A percentile compares a stretch with the other conserved stretches of the same genome.
phyloP scores from a whole-genome alignment of 306 rosid genomes.

The Leucaena leucocephala region DNA sequence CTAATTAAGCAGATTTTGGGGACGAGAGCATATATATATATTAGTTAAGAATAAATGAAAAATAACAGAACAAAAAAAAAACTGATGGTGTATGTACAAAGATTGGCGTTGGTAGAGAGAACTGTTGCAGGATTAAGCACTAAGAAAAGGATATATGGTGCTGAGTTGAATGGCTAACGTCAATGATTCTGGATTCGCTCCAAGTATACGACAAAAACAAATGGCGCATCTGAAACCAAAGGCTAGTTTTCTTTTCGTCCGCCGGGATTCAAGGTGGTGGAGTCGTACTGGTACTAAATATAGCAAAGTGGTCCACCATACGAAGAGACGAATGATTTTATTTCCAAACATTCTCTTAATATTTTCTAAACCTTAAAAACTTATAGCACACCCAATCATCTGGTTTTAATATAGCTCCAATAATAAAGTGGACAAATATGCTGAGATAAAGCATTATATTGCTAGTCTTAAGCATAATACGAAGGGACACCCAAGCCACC shows the following conservation, averaged over 20 bases:
- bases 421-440: background rate
- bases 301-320: slow-evolving; percentile 31
- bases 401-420: background rate
- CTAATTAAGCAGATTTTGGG: background rate
- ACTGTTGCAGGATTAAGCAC: background rate
- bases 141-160: slow-evolving; percentile 2
- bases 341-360: background rate
- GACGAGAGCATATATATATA: background rate
- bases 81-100: background rate
- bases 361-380: too few species aligned
- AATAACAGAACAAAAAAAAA: background rate
- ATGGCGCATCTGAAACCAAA: slow-evolving; percentile 34
- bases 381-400: background rate
- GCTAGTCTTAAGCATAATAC: too few species aligned
- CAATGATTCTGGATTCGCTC: slow-evolving; percentile 26
- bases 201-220: slow-evolving; percentile 27
- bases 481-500: too few species aligned
- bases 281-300: background rate
- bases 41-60: too few species aligned
- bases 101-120: background rate
- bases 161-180: slow-evolving; percentile 30
- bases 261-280: slow-evolving; percentile 20
- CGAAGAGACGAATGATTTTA: background rate
- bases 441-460: background rate
- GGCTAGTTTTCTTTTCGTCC: background rate